phyloP scores from a whole-genome alignment of 306 rosid genomes.

The Ziziphus jujuba region DNA sequence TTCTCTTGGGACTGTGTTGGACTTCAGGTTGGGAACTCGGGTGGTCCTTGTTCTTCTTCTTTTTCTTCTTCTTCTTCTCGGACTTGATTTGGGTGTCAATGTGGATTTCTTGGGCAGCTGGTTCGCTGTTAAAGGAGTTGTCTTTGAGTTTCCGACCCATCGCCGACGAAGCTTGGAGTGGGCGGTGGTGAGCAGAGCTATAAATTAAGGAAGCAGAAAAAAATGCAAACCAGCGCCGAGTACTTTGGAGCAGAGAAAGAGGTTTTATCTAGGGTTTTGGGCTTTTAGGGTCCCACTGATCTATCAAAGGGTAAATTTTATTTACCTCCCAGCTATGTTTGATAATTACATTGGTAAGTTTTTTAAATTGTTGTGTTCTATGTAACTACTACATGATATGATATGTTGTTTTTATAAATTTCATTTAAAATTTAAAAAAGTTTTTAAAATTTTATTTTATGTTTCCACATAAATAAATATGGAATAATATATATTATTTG shows the following conservation, averaged over 20 bases:
- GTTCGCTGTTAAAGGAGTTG: conserved; percentile 28
- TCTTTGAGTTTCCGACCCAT: conserved; percentile 72
- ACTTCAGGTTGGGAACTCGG: conserved; percentile 1
- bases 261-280: conserved; percentile 65
- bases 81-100: conserved; percentile 29
- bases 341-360: no score
- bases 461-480: no score
- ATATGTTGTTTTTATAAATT: no score
- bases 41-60: conserved; percentile 13
- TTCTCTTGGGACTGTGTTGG: conserved; percentile 53
- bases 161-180: conserved; percentile 5
- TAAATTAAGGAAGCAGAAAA: conserved; percentile 1
- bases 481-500: no score
- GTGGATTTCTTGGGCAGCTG: conserved; percentile 36
- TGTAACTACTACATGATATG: no score
- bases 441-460: no score
- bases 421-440: no score
- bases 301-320: no score
- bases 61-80: conserved; percentile 33
- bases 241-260: not conserved
- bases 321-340: no score
- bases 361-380: no score
- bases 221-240: conserved; percentile 25
- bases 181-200: conserved; percentile 10
- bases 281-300: conserved; percentile 5